Evolutionary conservation across 129 eudicot species (phyloP).

Genomic region (Erigeron canadensis): DNA sequence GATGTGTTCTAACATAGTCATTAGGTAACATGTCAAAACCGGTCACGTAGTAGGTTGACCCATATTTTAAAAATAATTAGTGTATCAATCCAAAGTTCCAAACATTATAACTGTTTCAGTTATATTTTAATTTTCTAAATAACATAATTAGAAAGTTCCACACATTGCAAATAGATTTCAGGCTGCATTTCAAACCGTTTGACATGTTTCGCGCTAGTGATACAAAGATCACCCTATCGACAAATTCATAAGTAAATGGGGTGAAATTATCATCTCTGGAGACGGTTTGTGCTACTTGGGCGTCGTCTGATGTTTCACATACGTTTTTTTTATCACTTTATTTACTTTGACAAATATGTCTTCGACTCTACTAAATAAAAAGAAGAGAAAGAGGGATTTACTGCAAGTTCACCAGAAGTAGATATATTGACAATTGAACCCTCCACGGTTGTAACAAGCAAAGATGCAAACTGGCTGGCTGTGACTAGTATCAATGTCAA

Average conservation of each 20-base stretch:
- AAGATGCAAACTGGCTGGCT: slow-evolving; percentile 61
- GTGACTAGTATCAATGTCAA: slow-evolving; percentile 59
- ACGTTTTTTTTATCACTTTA: background rate
- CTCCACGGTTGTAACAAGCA: slow-evolving; percentile 62
- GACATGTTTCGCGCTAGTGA: background rate
- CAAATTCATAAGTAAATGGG: background rate
- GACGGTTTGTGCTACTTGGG: background rate
- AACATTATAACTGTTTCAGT: background rate
- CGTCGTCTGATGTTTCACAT: background rate
- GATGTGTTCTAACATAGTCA: background rate
- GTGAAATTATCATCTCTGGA: background rate
- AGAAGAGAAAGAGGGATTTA: slow-evolving; percentile 30
- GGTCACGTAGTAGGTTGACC: too few relatives aligned
- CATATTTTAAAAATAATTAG: too few relatives aligned
- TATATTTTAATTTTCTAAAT: too few relatives aligned
- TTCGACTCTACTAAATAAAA: background rate
- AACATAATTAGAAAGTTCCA: too few relatives aligned
- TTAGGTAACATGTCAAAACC: too few relatives aligned
- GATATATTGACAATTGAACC: slow-evolving; percentile 42
- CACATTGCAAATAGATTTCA: too few relatives aligned
- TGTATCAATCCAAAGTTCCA: background rate
- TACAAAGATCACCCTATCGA: background rate
- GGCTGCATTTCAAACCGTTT: background rate
- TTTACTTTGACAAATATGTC: background rate
- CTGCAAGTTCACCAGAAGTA: slow-evolving; percentile 78